These are phyloP conservation scores for Puccinia novopanici DNA, from an alignment of 1,284 basidiomycete genomes.

Conservation along the genomic window DNA sequence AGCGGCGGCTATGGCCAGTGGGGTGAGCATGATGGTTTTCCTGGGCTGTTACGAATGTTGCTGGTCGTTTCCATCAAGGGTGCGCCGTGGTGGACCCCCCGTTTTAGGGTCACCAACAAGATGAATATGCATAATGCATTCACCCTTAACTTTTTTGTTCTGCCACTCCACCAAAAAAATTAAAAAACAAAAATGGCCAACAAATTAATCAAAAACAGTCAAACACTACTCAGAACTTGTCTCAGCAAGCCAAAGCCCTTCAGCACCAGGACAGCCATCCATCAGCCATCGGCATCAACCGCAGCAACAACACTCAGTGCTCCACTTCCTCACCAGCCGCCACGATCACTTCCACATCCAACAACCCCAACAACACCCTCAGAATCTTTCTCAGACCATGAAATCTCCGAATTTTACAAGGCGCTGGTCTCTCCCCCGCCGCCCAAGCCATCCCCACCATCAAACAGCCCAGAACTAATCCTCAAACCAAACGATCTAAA, in stretches of 20 bases:
- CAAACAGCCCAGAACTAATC: not conserved
- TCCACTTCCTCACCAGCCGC: not conserved
- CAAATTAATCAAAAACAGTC: not conserved
- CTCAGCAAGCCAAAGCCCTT: not conserved
- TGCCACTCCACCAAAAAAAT: not conserved
- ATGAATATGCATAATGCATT: not conserved
- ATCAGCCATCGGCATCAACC: not conserved
- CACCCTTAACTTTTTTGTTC: not conserved
- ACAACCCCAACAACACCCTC: not conserved
- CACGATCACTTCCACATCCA: not conserved
- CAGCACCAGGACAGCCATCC: not conserved
- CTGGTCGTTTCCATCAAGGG: not conserved
- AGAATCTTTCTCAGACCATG: not conserved
- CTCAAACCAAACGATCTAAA: conserved; percentile 18
- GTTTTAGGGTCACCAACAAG: not conserved
- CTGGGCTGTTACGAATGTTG: not conserved
- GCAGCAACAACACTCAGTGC: not conserved
- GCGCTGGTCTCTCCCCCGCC: conserved; percentile 20
- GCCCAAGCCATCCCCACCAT: not conserved
- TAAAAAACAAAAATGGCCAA: not conserved
- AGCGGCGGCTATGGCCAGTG: conserved; percentile 46
- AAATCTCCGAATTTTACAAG: conserved; percentile 31
- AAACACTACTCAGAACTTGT: not conserved
- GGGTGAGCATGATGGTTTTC: conserved; percentile 37
- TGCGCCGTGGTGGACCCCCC: not conserved